Evolutionary conservation across 2,329 filamentous ascomycete genomes (phyloP).

Genomic region (Exserohilum rostratum): DNA sequence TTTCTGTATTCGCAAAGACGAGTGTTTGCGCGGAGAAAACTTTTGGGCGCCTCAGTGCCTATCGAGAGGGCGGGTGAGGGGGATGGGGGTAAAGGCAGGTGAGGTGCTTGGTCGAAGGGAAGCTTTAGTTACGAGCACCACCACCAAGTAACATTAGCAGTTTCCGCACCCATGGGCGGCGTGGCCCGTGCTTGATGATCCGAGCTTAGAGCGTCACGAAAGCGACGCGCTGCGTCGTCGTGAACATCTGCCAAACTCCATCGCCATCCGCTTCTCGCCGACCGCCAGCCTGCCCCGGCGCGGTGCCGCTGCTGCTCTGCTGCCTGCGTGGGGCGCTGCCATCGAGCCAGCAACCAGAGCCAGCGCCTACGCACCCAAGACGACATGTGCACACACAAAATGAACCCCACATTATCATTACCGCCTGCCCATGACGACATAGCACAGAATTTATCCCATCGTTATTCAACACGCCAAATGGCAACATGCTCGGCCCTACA

Average conservation of each 20-base stretch:
- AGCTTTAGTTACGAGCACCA: conserved; percentile 20
- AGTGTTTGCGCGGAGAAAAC: conserved; percentile 18
- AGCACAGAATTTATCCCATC: not conserved
- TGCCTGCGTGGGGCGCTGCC: no score
- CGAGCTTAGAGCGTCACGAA: conserved; percentile 20
- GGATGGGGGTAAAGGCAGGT: conserved; percentile 1
- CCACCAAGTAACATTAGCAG: conserved; percentile 13
- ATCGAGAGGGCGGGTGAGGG: conserved; percentile 17
- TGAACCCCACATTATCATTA: not conserved
- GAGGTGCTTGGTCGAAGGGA: conserved; percentile 20
- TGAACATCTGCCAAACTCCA: not conserved
- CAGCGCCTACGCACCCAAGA: not conserved
- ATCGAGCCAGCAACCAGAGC: not conserved
- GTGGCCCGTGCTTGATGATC: conserved; percentile 15
- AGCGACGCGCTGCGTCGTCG: conserved; percentile 12
- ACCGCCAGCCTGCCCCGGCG: no score
- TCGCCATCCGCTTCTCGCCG: no score
- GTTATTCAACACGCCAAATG: not conserved
- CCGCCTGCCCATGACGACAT: not conserved
- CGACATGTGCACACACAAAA: not conserved
- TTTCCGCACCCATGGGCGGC: conserved; percentile 26
- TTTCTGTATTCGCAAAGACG: conserved; percentile 6
- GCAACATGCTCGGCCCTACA: not conserved
- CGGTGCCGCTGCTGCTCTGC: no score
- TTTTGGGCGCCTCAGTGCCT: conserved; percentile 17